These are phyloP conservation scores for Oxyria digyna DNA, from an alignment of 148 eudicot species.

Conservation along the genomic window DNA sequence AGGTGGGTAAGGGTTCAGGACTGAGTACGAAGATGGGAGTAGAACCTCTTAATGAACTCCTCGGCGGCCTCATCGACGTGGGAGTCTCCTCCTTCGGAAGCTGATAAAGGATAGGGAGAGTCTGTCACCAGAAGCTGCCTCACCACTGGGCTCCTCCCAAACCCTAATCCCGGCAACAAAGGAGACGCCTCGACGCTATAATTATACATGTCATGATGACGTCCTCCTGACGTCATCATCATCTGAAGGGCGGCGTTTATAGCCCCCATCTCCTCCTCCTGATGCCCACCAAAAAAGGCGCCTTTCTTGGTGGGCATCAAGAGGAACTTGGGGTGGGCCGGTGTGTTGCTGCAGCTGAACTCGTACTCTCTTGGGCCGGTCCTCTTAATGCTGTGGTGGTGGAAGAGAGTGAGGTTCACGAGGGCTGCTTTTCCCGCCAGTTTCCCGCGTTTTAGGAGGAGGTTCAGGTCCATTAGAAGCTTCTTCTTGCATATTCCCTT, in stretches of 20 bases:
- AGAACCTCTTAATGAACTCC: conserved; percentile 51
- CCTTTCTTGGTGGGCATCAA: not conserved
- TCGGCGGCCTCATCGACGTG: conserved; percentile 62
- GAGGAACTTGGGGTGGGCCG: conserved; percentile 20
- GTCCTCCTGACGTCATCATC: not conserved
- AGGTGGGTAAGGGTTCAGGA: too few relatives aligned
- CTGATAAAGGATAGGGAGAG: conserved; percentile 44
- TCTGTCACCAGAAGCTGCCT: conserved; percentile 67
- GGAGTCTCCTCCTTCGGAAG: conserved; percentile 18
- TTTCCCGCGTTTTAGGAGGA: conserved; percentile 50
- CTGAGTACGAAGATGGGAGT: conserved; percentile 38
- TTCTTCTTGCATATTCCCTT: conserved; percentile 53
- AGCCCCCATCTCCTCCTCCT: not conserved
- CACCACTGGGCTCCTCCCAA: conserved; percentile 43
- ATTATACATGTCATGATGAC: too few relatives aligned
- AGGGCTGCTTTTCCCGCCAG: conserved; percentile 43
- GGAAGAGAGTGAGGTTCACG: conserved; percentile 41
- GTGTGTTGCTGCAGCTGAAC: conserved; percentile 79
- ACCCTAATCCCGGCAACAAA: conserved; percentile 28
- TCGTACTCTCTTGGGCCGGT: conserved; percentile 34
- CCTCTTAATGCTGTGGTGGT: conserved; percentile 19
- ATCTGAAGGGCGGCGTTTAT: conserved; percentile 7
- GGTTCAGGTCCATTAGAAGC: conserved; percentile 37
- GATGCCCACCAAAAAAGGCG: too few relatives aligned
- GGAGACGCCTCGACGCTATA: conserved; percentile 13